These are phyloP conservation scores for Viola pubescens DNA, from an alignment of 441 rosid genomes.

Conservation along the genomic window DNA sequence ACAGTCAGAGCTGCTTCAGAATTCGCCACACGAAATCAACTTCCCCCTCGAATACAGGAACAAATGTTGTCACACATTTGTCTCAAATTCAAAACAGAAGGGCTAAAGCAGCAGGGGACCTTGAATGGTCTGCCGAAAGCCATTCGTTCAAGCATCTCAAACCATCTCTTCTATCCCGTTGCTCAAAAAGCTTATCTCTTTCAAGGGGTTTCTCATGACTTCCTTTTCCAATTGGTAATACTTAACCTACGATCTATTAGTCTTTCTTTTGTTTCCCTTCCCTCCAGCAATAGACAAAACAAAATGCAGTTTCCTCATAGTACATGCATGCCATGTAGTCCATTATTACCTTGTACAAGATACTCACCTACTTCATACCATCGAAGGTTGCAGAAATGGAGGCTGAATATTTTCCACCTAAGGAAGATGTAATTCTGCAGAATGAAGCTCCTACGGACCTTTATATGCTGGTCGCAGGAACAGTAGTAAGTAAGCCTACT, in stretches of 20 bases:
- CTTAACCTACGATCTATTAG: neutral
- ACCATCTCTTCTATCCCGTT: constrained; percentile 56
- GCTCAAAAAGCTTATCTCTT: constrained; percentile 64
- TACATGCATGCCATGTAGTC: neutral
- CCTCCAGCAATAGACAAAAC: neutral
- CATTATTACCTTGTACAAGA: neutral
- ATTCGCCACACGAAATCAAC: constrained; percentile 62
- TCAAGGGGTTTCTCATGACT: constrained; percentile 62
- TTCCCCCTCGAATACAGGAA: constrained; percentile 70
- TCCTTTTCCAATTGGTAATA: constrained; percentile 68
- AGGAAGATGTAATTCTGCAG: constrained; percentile 68
- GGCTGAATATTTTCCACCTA: constrained; percentile 91
- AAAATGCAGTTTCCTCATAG: neutral
- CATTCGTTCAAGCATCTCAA: constrained; percentile 77
- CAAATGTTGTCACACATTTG: constrained; percentile 88
- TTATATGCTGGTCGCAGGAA: constrained; percentile 83
- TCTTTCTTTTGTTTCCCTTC: neutral
- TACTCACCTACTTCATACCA: constrained; percentile 10
- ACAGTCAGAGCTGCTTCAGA: constrained; percentile 61
- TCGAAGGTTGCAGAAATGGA: constrained; percentile 72
- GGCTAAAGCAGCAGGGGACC: constrained; percentile 75
- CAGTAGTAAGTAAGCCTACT: constrained; percentile 44
- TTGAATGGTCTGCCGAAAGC: constrained; percentile 85
- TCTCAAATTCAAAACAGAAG: constrained; percentile 82
- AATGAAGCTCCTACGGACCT: constrained; percentile 86